Evolutionary conservation across 2,329 filamentous ascomycete genomes (phyloP).

Genomic region (Ophiostoma australiae): DNA sequence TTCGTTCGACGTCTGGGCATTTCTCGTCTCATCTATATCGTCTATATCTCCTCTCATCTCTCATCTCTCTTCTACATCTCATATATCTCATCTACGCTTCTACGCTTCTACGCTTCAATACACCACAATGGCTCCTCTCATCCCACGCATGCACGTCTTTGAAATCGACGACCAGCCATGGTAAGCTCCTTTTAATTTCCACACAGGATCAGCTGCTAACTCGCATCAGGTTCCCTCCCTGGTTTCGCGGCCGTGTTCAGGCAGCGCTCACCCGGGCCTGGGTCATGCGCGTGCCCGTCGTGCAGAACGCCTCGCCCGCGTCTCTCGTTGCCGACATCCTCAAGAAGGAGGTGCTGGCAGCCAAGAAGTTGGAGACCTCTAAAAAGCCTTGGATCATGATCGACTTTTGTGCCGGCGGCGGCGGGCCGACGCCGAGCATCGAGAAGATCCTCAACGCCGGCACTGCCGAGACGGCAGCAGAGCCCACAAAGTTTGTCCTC

Average conservation of each 20-base stretch:
- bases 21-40: background rate
- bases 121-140: conserved; percentile 25
- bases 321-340: conserved; percentile 56
- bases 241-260: conserved; percentile 61
- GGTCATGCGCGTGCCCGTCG: conserved; percentile 53
- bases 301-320: conserved; percentile 56
- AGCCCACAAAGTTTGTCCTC: conserved; percentile 50
- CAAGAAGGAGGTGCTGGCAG: conserved; percentile 26
- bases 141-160: conserved; percentile 57
- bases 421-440: conserved; percentile 63
- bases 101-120: background rate
- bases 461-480: background rate
- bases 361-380: conserved; percentile 27
- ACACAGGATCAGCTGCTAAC: background rate
- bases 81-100: background rate
- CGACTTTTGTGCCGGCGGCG: conserved; percentile 71
- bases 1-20: background rate
- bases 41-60: background rate
- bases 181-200: conserved; percentile 37
- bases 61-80: background rate
- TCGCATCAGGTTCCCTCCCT: conserved; percentile 55
- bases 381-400: conserved; percentile 55
- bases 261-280: conserved; percentile 60
- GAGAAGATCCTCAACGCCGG: conserved; percentile 53
- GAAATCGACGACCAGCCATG: conserved; percentile 65